Base-by-base conservation (phyloP, 345 rosid genomes). In the Bretschneidera sinensis region DNA sequence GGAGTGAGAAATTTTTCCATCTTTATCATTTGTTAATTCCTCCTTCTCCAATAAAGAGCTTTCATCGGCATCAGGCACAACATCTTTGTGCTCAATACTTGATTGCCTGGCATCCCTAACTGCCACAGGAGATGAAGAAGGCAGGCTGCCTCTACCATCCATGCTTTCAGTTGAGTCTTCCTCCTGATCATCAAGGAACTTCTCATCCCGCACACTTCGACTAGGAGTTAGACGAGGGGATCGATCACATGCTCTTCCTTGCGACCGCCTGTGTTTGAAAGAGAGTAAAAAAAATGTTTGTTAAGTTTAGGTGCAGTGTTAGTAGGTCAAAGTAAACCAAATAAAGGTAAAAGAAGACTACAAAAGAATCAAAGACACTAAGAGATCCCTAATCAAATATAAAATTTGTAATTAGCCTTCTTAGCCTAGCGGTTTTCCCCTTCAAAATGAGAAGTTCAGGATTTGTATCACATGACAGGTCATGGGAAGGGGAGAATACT, bases 101-200 rank as follows among this genome's bases (percentile, higher is more conserved):
- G 65, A 73, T 57, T 75, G 85, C 65, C 72, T 76, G 3, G 66
- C 77, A 80, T 77, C 78, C 75, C 70, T 66, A 53, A 45, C 74
- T 48, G 64, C 61, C 49, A n/a, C 51, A 50, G 87, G 83, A 66
- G 94, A 82, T 14, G 79, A 57, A 25, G 70, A 31, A 24, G 45
- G 62, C 8, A 70, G 74, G 64, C 81, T 78, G 54, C 21, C 72
- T 63, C 79, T 83, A 62, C 69, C 76, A 63, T 72, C 88, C 70
- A 79, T 71, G 74, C 86, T 90, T 74, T 82, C 86, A 70, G 72
- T 66, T 35, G 89, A 78, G 61, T 71, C 83, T 65, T 81, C 87
- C 58, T 75, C 82, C 60, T 62, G 73, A 51, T 79, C 62, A 69
- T 72, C 79, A 62, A 35, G 62, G 56, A 60, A 59, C 67, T 66